These are phyloP conservation scores for Triticum monococcum DNA, from an alignment of 176 grass and related monocot species.

Conservation along the genomic window DNA sequence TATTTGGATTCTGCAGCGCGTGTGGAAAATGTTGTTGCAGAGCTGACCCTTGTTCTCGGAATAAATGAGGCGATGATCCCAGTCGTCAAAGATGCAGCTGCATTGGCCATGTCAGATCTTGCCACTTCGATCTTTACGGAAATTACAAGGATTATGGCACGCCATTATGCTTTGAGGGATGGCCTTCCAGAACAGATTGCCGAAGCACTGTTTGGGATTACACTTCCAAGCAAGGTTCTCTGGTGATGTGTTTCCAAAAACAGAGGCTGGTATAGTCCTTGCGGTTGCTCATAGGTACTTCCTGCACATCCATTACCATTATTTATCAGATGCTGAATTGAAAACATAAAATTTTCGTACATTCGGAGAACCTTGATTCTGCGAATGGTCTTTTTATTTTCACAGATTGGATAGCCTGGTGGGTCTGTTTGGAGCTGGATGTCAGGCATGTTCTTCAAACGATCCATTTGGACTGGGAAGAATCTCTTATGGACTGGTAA, in stretches of 20 bases:
- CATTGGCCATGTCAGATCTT: too few species aligned
- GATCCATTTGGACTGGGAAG: slow-evolving; percentile 40
- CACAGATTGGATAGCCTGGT: slow-evolving; percentile 89
- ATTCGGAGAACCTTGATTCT: neutral
- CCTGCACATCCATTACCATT: too few species aligned
- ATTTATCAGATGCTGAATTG: neutral
- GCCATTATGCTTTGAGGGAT: too few species aligned
- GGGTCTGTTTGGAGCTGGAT: slow-evolving; percentile 97
- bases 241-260: slow-evolving; percentile 80
- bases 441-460: slow-evolving; percentile 87
- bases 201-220: slow-evolving; percentile 76
- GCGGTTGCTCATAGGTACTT: neutral
- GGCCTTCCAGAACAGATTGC: too few species aligned
- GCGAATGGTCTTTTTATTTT: neutral
- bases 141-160: too few species aligned
- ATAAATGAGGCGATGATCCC: too few species aligned
- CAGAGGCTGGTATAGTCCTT: slow-evolving; percentile 53
- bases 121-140: too few species aligned
- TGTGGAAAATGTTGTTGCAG: too few species aligned
- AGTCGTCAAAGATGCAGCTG: too few species aligned
- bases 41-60: too few species aligned
- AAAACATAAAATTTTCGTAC: neutral
- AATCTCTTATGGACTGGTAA: too few species aligned
- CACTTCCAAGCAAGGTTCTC: slow-evolving; percentile 80
- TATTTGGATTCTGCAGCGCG: too few species aligned